These are phyloP conservation scores for Rhamnella rubrinervis DNA, from an alignment of 331 rosid species.

Conservation along the genomic window DNA sequence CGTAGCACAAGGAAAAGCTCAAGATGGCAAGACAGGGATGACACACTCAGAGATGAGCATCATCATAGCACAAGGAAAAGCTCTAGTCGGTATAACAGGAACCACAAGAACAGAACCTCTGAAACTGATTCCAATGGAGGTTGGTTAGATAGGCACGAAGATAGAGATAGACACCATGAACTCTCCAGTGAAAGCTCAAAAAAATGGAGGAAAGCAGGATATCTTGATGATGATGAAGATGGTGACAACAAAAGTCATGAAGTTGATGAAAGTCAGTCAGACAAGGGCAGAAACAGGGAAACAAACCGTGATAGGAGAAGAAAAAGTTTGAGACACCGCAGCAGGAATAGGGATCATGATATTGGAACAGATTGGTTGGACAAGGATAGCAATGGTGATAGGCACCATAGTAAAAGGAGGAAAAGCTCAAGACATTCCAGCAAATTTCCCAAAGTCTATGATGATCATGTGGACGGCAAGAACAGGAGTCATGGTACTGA, in stretches of 20 bases:
- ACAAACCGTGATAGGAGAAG: conserved; percentile 23
- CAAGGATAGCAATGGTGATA: conserved; percentile 19
- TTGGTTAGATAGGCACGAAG: conserved; percentile 27
- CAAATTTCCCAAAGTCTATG: not conserved
- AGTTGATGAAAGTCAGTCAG: conserved; percentile 18
- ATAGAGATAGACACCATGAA: conserved; percentile 22
- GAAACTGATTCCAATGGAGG: conserved; percentile 35
- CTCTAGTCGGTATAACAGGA: conserved; percentile 18
- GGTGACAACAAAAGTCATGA: conserved; percentile 3
- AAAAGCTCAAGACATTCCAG: not conserved
- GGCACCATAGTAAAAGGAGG: conserved; percentile 8
- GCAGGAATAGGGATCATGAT: conserved; percentile 25
- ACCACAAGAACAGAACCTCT: conserved; percentile 18
- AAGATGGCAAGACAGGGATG: conserved; percentile 6
- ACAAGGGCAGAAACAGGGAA: conserved; percentile 15
- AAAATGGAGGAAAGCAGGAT: not conserved
- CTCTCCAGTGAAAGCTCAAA: conserved; percentile 19
- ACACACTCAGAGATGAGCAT: conserved; percentile 20
- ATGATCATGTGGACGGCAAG: no score
- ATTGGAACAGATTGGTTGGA: conserved; percentile 34
- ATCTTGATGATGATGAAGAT: conserved; percentile 20
- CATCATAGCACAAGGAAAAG: conserved; percentile 18
- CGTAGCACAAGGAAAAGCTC: conserved; percentile 16
- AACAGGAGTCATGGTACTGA: no score
- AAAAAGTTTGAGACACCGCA: conserved; percentile 35